Evolutionary conservation across 108 stramenopile species (phyloP), one percentile per base, ranked within the genome.

Genomic region (Aurantiochytrium sp.): DNA sequence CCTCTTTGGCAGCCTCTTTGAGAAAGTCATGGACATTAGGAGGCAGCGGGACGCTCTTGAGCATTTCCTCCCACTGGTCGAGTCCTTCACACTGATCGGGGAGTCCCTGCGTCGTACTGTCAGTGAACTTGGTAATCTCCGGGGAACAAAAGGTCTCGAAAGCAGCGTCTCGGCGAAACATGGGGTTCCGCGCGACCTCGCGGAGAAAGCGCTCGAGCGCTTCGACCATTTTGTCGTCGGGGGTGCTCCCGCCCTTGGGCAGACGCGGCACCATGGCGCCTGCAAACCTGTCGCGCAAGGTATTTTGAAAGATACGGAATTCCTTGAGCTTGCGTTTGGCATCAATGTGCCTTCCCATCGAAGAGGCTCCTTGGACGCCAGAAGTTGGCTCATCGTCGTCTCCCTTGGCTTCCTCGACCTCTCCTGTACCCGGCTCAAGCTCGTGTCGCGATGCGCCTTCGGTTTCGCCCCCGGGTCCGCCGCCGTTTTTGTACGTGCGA

Each of bases 161-260:
- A 6, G 51, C 76, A 35, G 45, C 49, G 28, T 83, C 76, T 6
- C 49, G 51, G 19, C 51, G 45, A 23, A 83, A 53, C 23, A 83
- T 53, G n/a, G 76, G 76, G 76, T 83, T 83, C 28, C 76, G 76
- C 51, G 76, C 76, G 6, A 83, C 51, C 51, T 83, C 76, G 76
- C 76, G 76, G 25, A 83, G n/a, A 23, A 83, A 83, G 25, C 51
- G 49, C 49, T 53, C 51, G 25, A 83, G 76, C 18, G 25, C 45
- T 35, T 83, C 76, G 28, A 83, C 51, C 76, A 83, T 83, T 28
- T 83, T 83, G 4, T 53, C 76, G 51, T 53, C 51, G 19, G 76
- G 14, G 51, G 28, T 47, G 51, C n/a, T 69, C 8, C 23, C 49
- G 6, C 64, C 42, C 51, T 83, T 83, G 45, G 76, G 76, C 51